phyloP scores from a whole-genome alignment of 495 filamentous ascomycete genomes.

The Xylaria telfairii region DNA sequence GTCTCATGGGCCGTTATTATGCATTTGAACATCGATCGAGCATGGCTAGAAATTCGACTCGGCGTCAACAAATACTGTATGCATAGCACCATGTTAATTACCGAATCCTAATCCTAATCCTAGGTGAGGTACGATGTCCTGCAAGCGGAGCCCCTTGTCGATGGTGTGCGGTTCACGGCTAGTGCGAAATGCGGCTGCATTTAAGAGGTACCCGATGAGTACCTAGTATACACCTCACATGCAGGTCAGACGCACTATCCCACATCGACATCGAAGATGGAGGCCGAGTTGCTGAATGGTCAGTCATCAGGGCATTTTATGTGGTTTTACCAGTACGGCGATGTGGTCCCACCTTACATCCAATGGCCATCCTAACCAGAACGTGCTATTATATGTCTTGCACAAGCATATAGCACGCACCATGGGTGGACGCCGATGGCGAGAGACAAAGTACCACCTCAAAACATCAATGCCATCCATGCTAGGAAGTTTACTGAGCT shows the following conservation, averaged over 20 bases:
- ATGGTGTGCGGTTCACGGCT: slow-evolving; percentile 22
- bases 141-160: background rate
- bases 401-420: background rate
- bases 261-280: slow-evolving; percentile 22
- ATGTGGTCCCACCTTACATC: slow-evolving; percentile 16
- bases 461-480: slow-evolving; percentile 9
- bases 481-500: background rate
- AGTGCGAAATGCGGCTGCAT: slow-evolving; percentile 21
- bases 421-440: slow-evolving; percentile 3
- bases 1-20: background rate
- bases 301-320: slow-evolving; percentile 13
- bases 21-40: background rate
- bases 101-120: background rate
- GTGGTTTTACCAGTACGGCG: background rate
- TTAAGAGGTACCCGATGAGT: slow-evolving; percentile 19
- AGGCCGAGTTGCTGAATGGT: slow-evolving; percentile 14
- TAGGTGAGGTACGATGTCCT: slow-evolving; percentile 5
- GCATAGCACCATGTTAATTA: background rate
- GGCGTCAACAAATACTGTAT: background rate
- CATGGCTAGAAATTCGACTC: background rate
- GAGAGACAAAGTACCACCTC: slow-evolving; percentile 1
- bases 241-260: slow-evolving; percentile 25
- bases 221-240: slow-evolving; percentile 15
- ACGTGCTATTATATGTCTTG: slow-evolving; percentile 17
- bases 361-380: slow-evolving; percentile 8